Evolutionary conservation across 2,329 filamentous ascomycete genomes (phyloP), one percentile per base, ranked within the genome.

Genomic region (Fusarium mundagurra): DNA sequence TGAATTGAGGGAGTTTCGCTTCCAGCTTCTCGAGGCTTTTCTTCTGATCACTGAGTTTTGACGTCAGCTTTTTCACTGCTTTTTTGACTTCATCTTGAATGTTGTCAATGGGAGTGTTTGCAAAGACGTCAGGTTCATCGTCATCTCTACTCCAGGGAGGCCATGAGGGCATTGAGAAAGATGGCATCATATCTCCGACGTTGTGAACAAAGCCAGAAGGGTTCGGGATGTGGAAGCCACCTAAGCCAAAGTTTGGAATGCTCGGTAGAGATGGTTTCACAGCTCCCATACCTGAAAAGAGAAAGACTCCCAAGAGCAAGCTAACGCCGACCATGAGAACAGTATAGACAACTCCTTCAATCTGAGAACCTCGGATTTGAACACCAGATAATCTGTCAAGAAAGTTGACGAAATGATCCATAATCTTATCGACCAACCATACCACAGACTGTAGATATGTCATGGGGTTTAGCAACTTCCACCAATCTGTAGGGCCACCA

Each of bases 1-100:
- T 83, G 16, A 87, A 75, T 18, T 87, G 84, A 0, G 92, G 92
- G 7, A 94, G 80, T 8, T 88, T 81, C 0, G 82, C 75, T 53
- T 87, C 78, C 6, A 92, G 77, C 39, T 84, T 84, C 20, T 84
- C 75, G 10, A 87, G 75, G 0, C 84, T 81, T 5, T 77, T 78
- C 1, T 83, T 77, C 27, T 87, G 83, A 4, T 84, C 74, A 16
- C 80, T 79, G 7, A 72, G 73, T 8, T 81, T 74, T 11, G 79
- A 75, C 27, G 78, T 77, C 51, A 85, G 59, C 10, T 75, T 61
- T 12, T 78, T 72, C 9, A 84, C 71, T 34, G 80, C 80, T 14
- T 78, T 77, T 31, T 80, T 74, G 51, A 82, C 78, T 76, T 76
- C 44, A 73, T 78, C 31, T 73, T 67, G 8, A 14, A 62, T 31